Conservation (phyloP, 495 filamentous ascomycete species). For the Hypoxylon rickii region DNA sequence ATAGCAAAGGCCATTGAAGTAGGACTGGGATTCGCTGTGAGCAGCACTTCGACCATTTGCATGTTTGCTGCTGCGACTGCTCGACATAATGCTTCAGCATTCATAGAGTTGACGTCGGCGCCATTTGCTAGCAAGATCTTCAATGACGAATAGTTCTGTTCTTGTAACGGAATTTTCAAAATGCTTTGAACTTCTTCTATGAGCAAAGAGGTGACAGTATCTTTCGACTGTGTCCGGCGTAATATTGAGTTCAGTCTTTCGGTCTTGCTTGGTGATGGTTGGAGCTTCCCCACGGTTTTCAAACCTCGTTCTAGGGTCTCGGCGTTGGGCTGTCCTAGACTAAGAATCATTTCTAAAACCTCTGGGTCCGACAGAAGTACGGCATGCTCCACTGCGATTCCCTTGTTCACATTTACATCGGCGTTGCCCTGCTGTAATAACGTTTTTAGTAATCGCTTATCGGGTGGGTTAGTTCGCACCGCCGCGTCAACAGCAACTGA, state of each 20-base stretch:
- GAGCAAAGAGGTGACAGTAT: conserved; percentile 40
- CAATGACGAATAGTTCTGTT: conserved; percentile 39
- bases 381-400: conserved; percentile 42
- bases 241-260: conserved; percentile 46
- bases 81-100: conserved; percentile 46
- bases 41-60: conserved; percentile 47
- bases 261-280: conserved; percentile 41
- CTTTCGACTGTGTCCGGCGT: conserved; percentile 42
- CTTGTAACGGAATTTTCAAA: conserved; percentile 33
- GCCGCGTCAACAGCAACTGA: conserved; percentile 43
- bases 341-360: conserved; percentile 49
- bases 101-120: conserved; percentile 49
- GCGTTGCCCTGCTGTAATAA: conserved; percentile 49
- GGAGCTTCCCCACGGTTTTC: conserved; percentile 36
- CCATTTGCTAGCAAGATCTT: conserved; percentile 46
- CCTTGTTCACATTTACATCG: conserved; percentile 49
- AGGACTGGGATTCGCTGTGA: conserved; percentile 37
- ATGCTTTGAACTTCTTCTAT: conserved; percentile 47
- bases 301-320: conserved; percentile 42
- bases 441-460: conserved; percentile 43
- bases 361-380: conserved; percentile 40
- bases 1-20: conserved; percentile 46
- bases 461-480: conserved; percentile 40
- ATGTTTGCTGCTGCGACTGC: conserved; percentile 46
- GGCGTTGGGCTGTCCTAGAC: conserved; percentile 42